These are phyloP conservation scores for Diddensiella transvaalensis DNA, from an alignment of 805 yeast genomes.

Conservation along the genomic window DNA sequence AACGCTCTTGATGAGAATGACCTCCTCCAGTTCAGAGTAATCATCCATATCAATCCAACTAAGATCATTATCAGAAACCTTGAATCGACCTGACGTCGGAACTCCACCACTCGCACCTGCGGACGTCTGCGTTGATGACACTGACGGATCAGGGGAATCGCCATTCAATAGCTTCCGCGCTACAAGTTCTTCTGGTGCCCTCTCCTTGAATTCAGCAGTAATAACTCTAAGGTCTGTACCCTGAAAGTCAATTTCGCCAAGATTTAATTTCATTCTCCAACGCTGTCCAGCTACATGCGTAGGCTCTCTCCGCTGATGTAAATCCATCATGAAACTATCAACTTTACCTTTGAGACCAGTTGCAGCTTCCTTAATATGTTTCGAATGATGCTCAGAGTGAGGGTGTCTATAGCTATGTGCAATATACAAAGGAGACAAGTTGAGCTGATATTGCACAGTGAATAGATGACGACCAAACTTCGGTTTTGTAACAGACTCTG, in stretches of 20 bases:
- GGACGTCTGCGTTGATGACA: constrained; percentile 21
- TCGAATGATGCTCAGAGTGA: constrained; percentile 40
- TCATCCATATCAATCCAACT: constrained; percentile 77
- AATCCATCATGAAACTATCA: constrained; percentile 54
- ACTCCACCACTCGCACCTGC: constrained; percentile 22
- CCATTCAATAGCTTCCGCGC: constrained; percentile 26
- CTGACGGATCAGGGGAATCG: constrained; percentile 18
- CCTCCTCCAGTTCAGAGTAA: constrained; percentile 60
- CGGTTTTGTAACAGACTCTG: constrained; percentile 21
- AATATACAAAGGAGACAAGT: constrained; percentile 66
- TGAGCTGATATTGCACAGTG: constrained; percentile 77
- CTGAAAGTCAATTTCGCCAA: constrained; percentile 66
- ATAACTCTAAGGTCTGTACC: constrained; percentile 67
- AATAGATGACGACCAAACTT: constrained; percentile 73
- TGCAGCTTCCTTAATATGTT: constrained; percentile 42
- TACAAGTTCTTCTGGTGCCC: constrained; percentile 43
- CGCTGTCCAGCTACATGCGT: constrained; percentile 36
- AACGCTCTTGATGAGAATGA: constrained; percentile 21
- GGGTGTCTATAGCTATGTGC: constrained; percentile 61
- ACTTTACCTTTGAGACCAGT: constrained; percentile 70
- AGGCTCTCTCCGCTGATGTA: constrained; percentile 53
- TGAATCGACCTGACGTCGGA: constrained; percentile 25
- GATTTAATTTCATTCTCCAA: constrained; percentile 52
- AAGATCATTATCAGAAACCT: constrained; percentile 33
- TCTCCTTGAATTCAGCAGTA: constrained; percentile 60